These are phyloP conservation scores for Hygrocybe punicea DNA, from an alignment of 768 basidiomycete genomes.

Conservation along the genomic window DNA sequence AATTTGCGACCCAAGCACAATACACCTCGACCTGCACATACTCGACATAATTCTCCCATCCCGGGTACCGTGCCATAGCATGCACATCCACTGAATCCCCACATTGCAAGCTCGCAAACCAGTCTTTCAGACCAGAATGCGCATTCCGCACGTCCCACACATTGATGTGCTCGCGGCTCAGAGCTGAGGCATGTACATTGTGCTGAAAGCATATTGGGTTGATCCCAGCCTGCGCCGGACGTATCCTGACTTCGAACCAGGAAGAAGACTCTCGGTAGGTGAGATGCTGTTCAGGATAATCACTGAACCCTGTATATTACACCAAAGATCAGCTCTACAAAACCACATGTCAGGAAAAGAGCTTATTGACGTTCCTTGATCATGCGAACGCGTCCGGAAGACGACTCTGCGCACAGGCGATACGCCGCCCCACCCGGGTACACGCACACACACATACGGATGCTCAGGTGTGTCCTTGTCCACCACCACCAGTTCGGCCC, in stretches of 20 bases:
- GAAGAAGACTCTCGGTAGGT: background rate
- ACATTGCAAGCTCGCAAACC: background rate
- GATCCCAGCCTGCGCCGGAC: background rate
- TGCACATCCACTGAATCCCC: background rate
- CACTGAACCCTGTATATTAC: background rate
- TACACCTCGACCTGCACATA: background rate
- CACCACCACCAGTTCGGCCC: background rate
- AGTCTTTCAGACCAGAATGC: background rate
- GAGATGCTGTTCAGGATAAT: background rate
- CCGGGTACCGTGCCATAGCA: background rate
- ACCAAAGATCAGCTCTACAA: background rate
- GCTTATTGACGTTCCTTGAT: background rate
- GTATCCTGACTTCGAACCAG: background rate
- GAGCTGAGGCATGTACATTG: background rate
- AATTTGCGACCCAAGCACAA: background rate
- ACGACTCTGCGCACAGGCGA: constrained; percentile 1
- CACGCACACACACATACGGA: background rate
- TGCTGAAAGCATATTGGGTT: background rate
- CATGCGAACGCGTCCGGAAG: background rate
- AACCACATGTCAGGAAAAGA: background rate
- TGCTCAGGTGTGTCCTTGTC: background rate
- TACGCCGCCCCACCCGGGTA: background rate
- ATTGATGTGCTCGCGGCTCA: background rate
- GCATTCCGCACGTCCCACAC: background rate
- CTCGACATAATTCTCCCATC: background rate